Evolutionary conservation across 1,284 basidiomycete genomes (phyloP), one percentile per base, ranked within the genome.

Genomic region (Omphalotus olearius): DNA sequence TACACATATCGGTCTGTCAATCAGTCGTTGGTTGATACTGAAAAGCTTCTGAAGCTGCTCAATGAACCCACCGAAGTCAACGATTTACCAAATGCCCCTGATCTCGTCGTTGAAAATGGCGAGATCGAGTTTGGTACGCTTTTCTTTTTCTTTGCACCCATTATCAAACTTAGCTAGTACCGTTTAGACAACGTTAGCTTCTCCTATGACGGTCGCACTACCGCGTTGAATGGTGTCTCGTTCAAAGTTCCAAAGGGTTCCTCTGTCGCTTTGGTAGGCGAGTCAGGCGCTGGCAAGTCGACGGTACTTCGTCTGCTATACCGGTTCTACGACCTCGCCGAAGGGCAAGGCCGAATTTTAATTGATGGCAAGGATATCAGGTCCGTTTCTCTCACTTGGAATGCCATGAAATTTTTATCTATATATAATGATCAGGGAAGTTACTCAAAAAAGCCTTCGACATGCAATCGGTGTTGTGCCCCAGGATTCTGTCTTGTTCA

Each of bases 331-430:
- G 93, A 96, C 62, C 76, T 93, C 17, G 75, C 78, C 28, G 78
- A 80, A 50, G 88, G 88, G 30, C 76, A 85, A 56, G 86, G 86
- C 14, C 74, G 83, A 28, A 88, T 91, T 58, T 66, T 81, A 46
- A 84, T 95, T 56, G 91, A 96, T 61, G 91, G 89, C 1, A 79
- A 88, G 62, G 90, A 96, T 61, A 88, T 97, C 52, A 79, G 73
- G 73, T 71, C 54, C 3, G 50, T 50, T 6, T 1, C 0, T 28
- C 7, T 40, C 6, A 10, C 18, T 9, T 4, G 30, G n/a, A 4
- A 9, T 20, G 14, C 18, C 25, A 30, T 30, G 18, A 35, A n/a
- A 7, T 3, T 16, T 10, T 41, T 6, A 13, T 47, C 33, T 18
- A 16, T 30, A 20, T 37, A 35, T 25, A 38, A 40, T 30, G 3